Percentiles rank a stretch among this genome's conserved stretches.
These are phyloP conservation scores for Diplosphaera chodatii DNA, from an alignment of 139 green algal genomes.

Conservation along the genomic window DNA sequence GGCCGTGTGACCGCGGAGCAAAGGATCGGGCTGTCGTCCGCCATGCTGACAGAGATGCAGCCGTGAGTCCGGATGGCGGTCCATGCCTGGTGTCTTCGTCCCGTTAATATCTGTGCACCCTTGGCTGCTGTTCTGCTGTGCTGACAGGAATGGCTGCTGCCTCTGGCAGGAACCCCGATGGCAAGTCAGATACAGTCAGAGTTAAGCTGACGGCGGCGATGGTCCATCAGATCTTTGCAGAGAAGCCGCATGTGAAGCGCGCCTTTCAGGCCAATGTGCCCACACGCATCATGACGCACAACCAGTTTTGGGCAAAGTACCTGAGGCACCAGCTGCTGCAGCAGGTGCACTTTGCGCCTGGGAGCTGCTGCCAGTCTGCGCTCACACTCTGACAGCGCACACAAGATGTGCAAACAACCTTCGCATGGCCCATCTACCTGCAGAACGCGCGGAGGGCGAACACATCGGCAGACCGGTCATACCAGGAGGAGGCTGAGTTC, in stretches of 20 bases:
- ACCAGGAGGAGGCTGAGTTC: background rate
- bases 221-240: conserved; percentile 35
- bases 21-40: conserved; percentile 27
- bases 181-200: conserved; percentile 29
- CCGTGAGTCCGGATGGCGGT: too few species aligned
- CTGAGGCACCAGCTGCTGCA: conserved; percentile 30
- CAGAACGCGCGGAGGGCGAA: background rate
- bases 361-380: too few species aligned
- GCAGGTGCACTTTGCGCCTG: background rate
- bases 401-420: too few species aligned
- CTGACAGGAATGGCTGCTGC: too few species aligned
- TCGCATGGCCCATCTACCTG: too few species aligned
- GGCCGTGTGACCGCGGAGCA: conserved; percentile 10
- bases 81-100: too few species aligned
- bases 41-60: conserved; percentile 30
- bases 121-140: too few species aligned
- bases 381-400: too few species aligned
- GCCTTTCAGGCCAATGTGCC: conserved; percentile 43
- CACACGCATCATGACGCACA: background rate
- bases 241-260: conserved; percentile 42
- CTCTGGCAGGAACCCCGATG: conserved; percentile 9
- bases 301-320: conserved; percentile 46
- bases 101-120: too few species aligned
- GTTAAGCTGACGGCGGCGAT: conserved; percentile 33
- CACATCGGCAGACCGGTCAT: background rate